These are phyloP conservation scores for Butyriboletus appendiculatus DNA, from an alignment of 1,284 basidiomycete genomes.

Conservation along the genomic window DNA sequence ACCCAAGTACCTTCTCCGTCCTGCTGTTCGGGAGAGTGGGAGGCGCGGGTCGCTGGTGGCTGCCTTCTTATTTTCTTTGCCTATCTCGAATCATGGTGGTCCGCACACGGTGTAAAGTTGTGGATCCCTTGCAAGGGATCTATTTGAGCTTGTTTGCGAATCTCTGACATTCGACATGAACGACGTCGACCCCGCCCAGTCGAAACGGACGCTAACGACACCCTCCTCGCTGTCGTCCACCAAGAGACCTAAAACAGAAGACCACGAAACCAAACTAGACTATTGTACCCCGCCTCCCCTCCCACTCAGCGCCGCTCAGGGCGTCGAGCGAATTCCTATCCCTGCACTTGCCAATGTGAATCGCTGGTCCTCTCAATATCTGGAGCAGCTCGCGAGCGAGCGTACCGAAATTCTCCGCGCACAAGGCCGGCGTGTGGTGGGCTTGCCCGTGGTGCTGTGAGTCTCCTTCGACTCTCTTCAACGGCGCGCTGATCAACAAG, in stretches of 20 bases:
- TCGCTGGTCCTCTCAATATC: slow-evolving; percentile 9
- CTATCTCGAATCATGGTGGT: background rate
- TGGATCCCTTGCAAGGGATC: background rate
- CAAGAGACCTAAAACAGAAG: slow-evolving; percentile 29
- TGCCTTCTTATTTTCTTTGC: slow-evolving; percentile 3
- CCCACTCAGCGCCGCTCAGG: slow-evolving; percentile 22
- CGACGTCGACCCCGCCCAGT: slow-evolving; percentile 2
- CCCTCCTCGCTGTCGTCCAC: background rate
- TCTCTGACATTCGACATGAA: slow-evolving; percentile 13
- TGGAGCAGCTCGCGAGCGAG: slow-evolving; percentile 21
- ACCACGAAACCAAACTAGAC: slow-evolving; percentile 1
- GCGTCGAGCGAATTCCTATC: slow-evolving; percentile 33
- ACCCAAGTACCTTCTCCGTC: background rate
- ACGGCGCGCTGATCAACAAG: slow-evolving; percentile 9
- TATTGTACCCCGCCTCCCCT: slow-evolving; percentile 16
- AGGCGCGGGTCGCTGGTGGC: background rate
- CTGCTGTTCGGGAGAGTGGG: background rate
- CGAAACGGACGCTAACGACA: slow-evolving; percentile 18
- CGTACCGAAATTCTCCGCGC: slow-evolving; percentile 19
- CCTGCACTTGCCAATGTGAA: slow-evolving; percentile 8
- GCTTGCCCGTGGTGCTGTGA: slow-evolving; percentile 30
- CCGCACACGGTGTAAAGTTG: no score
- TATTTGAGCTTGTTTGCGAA: slow-evolving; percentile 28
- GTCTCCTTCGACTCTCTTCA: slow-evolving; percentile 2
- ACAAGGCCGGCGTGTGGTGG: slow-evolving; percentile 29